phyloP scores from a whole-genome alignment of 2,329 filamentous ascomycete species.

The Ascochyta viciae-villosae region DNA sequence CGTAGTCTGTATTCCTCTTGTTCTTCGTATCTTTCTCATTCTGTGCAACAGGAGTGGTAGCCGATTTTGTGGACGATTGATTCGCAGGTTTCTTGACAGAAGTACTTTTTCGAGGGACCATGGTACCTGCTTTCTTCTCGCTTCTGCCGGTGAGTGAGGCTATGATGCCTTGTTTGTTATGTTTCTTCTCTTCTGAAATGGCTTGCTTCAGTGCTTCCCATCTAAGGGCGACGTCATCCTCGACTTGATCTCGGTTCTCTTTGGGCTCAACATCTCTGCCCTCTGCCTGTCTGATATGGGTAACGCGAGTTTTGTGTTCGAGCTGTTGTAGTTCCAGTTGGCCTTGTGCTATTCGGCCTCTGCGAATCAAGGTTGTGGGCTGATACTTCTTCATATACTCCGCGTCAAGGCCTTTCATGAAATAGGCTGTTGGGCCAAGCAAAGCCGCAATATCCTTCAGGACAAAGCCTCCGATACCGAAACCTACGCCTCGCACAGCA shows the following conservation, averaged over 20 bases:
- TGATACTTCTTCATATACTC: constrained; percentile 63
- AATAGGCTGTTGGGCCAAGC: constrained; percentile 67
- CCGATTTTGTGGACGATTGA: constrained; percentile 13
- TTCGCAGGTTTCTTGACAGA: constrained; percentile 15
- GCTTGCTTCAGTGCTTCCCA: constrained; percentile 37
- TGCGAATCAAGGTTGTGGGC: constrained; percentile 62
- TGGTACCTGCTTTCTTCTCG: constrained; percentile 38
- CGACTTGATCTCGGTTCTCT: constrained; percentile 42
- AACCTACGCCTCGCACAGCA: constrained; percentile 61
- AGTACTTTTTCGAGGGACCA: constrained; percentile 36
- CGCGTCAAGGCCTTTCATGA: constrained; percentile 69
- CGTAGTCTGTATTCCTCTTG: constrained; percentile 20
- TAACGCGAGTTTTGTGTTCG: constrained; percentile 16
- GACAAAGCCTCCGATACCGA: constrained; percentile 69
- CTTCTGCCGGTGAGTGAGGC: constrained; percentile 35
- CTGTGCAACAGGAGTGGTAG: constrained; percentile 17
- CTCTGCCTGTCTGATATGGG: constrained; percentile 15
- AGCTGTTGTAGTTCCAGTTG: constrained; percentile 42
- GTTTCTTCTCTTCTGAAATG: constrained; percentile 36
- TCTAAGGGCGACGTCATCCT: constrained; percentile 25
- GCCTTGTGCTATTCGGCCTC: constrained; percentile 66
- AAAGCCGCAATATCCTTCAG: constrained; percentile 70
- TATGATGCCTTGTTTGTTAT: constrained; percentile 32
- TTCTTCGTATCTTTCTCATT: constrained; percentile 16
- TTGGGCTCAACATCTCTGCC: constrained; percentile 9